Conservation (phyloP, 2,329 filamentous ascomycete genomes). For the Annulohypoxylon truncatum region DNA sequence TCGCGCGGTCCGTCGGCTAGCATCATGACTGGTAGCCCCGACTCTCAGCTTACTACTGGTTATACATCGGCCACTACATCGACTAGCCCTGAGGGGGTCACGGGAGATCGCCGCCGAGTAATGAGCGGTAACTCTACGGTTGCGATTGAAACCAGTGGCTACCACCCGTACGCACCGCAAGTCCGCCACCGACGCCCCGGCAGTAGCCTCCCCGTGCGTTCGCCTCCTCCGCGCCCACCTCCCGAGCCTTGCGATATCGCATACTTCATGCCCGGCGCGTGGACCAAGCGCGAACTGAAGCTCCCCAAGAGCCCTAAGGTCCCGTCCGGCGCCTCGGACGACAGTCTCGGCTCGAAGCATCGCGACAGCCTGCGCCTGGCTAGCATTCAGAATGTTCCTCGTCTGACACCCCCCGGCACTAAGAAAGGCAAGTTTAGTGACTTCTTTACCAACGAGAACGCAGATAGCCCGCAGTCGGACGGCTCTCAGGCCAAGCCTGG, state of each 20-base stretch:
- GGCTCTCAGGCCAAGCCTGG: neutral
- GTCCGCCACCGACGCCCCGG: conserved; percentile 31
- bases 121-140: conserved; percentile 32
- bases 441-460: neutral
- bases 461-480: neutral
- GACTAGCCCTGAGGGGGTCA: conserved; percentile 9
- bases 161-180: neutral
- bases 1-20: conserved; percentile 44
- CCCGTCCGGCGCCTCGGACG: conserved; percentile 31
- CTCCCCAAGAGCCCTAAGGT: conserved; percentile 46
- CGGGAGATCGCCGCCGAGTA: conserved; percentile 19
- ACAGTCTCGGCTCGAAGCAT: conserved; percentile 26
- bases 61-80: conserved; percentile 41
- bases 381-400: conserved; percentile 12
- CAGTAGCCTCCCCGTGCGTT: conserved; percentile 37
- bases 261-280: neutral
- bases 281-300: conserved; percentile 9
- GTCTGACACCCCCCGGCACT: neutral
- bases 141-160: no score
- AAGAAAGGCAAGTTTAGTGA: neutral
- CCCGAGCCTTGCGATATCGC: neutral
- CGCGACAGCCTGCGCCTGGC: conserved; percentile 30
- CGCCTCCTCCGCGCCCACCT: neutral
- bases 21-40: conserved; percentile 37
- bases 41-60: conserved; percentile 40